Evolutionary conservation across 2,329 filamentous ascomycete species (phyloP), one percentile per base, ranked within the genome.

Genomic region (Cladosporium austrohemisphaericum): DNA sequence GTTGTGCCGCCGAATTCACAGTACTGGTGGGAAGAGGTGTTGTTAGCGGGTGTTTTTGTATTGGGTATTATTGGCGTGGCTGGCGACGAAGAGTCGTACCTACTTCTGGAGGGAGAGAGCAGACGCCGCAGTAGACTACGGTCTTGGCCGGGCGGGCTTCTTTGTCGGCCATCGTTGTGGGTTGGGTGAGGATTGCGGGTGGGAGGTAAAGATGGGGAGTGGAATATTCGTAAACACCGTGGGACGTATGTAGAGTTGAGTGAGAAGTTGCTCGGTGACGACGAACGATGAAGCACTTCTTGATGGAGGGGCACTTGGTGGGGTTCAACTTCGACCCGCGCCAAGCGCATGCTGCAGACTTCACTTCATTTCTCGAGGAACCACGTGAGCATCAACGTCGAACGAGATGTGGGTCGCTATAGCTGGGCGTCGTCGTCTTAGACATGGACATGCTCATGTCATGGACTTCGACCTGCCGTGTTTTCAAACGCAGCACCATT

Each of bases 1-100:
- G 86, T 85, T 31, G 91, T 97, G 57, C 91, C 92, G 65, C 93
- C 93, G 71, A 96, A 97, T 74, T 98, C 93, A 76, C 93, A 98
- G 75, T 96, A 98, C 93, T 97, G 22, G 11, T 11, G 13, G n/a
- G 28, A 16, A 5, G 11, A 7, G 22, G 18, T 3, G 37, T 11
- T 19, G 46, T 57, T 38, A 60, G 50, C 52, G 22, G 10, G 2
- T 5, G 29, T 14, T 23, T n/a, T 8, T 22, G 3, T 2, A 3
- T 2, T 9, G 6, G 33, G 5, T 47, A 19, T 14, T 40, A 14
- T n/a, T n/a, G 36, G 29, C 20, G 22, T 41, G 31, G 45, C 36
- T 35, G 31, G 47, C 32, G 43, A 43, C 47, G 33, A 47, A 53
- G 54, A 38, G 50, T 51, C 71, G 57, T 73, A 72, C 74, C 68